Percentiles rank a stretch among this genome's conserved stretches.
Evolutionary conservation across 441 rosid species (phyloP).

Genomic region (Populus trichocarpa): DNA sequence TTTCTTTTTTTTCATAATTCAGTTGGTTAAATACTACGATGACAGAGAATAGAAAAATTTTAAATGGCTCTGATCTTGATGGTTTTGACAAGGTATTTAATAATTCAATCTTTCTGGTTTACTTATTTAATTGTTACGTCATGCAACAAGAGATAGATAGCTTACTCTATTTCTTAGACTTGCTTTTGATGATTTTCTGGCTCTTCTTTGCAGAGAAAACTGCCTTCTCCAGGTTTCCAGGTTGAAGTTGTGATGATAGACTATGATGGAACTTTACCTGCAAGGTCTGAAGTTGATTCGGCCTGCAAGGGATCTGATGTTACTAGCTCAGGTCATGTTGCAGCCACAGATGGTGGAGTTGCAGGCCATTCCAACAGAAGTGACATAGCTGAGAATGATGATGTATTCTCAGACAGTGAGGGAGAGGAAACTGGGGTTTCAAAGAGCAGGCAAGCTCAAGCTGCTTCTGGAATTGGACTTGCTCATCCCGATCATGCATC

Average conservation of each 20-base stretch:
- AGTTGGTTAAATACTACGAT: conserved; percentile 83
- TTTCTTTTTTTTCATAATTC: conserved; percentile 9
- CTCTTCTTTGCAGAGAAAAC: conserved; percentile 46
- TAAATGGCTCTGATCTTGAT: conserved; percentile 60
- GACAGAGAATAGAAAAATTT: conserved; percentile 65
- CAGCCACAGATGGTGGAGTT: conserved; percentile 16
- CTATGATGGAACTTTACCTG: conserved; percentile 33
- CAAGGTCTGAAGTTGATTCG: conserved; percentile 37
- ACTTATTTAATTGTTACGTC: neutral
- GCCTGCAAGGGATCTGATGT: conserved; percentile 24
- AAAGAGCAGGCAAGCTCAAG: conserved; percentile 23
- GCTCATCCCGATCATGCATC: conserved; percentile 8
- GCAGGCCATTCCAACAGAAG: conserved; percentile 22
- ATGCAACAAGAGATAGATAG: neutral
- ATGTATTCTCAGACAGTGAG: conserved; percentile 73
- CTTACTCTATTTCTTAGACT: neutral
- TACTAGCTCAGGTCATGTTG: conserved; percentile 22
- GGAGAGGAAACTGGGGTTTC: conserved; percentile 47
- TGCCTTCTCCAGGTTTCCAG: conserved; percentile 79
- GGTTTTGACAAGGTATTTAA: conserved; percentile 75
- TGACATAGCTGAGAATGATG: conserved; percentile 35
- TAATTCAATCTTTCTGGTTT: neutral
- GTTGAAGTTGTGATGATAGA: conserved; percentile 77
- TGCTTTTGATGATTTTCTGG: conserved; percentile 2
- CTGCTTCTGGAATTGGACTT: conserved; percentile 13